phyloP scores from a whole-genome alignment of 805 yeast genomes.

The Wickerhamomyces mucosus region DNA sequence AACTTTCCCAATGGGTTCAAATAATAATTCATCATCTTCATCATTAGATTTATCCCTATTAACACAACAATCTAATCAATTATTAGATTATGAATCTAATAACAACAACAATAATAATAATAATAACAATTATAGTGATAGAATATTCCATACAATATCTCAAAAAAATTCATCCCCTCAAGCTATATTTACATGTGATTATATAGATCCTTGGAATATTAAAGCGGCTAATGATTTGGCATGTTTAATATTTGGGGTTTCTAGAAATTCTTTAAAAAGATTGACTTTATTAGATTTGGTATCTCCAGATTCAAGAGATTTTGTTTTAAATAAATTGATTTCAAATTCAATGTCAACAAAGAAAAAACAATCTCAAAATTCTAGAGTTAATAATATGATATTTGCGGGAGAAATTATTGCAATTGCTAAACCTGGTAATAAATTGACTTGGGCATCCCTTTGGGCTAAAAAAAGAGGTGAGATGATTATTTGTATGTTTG shows the following conservation, averaged over 20 bases:
- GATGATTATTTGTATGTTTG: slow-evolving; percentile 73
- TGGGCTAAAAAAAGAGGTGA: slow-evolving; percentile 80
- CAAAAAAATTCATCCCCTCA: slow-evolving; percentile 70
- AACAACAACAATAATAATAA: slow-evolving; percentile 4
- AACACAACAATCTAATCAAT: no score
- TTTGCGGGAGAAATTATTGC: slow-evolving; percentile 84
- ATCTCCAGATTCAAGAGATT: slow-evolving; percentile 65
- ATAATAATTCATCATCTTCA: no score
- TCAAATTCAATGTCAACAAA: slow-evolving; percentile 20
- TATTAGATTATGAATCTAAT: no score
- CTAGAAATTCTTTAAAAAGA: slow-evolving; percentile 50
- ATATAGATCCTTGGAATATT: slow-evolving; percentile 67
- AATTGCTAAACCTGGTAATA: slow-evolving; percentile 55
- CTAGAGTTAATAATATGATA: slow-evolving; percentile 32
- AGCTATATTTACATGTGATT: slow-evolving; percentile 75
- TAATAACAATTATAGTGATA: slow-evolving; percentile 17
- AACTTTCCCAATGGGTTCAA: no score
- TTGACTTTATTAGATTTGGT: slow-evolving; percentile 66
- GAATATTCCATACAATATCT: slow-evolving; percentile 58
- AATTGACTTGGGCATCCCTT: slow-evolving; percentile 73
- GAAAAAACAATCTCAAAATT: no score
- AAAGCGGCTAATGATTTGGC: slow-evolving; percentile 87
- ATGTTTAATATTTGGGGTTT: slow-evolving; percentile 76
- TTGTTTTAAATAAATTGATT: slow-evolving; percentile 50
- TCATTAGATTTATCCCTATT: no score